Percentiles rank a stretch among this genome's conserved stretches.
These are phyloP conservation scores for Capsella rubella DNA, from an alignment of 441 rosid species.

Conservation along the genomic window DNA sequence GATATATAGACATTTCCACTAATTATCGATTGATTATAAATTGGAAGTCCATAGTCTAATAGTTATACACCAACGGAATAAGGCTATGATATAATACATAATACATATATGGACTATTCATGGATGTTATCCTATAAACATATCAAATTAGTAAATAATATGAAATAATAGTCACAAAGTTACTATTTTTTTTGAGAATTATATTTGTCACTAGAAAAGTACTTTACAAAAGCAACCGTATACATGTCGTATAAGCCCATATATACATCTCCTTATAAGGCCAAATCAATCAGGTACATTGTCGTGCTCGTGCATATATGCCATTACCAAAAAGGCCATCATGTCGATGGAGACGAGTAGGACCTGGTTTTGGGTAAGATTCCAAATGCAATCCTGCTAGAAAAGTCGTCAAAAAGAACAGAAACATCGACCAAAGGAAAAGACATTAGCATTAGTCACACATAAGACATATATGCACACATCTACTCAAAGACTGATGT, in stretches of 20 bases:
- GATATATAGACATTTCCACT: too few relatives aligned
- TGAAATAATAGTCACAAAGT: not conserved
- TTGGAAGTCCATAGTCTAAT: too few relatives aligned
- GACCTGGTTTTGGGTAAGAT: not conserved
- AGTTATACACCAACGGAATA: too few relatives aligned
- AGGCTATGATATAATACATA: too few relatives aligned
- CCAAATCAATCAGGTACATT: slow-evolving; percentile 6
- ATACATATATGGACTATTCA: not conserved
- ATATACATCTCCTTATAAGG: not conserved
- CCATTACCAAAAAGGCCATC: slow-evolving; percentile 12
- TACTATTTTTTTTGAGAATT: not conserved
- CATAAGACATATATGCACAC: slow-evolving; percentile 21
- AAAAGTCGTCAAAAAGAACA: slow-evolving; percentile 29
- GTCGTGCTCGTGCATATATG: slow-evolving; percentile 26
- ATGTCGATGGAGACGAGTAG: slow-evolving; percentile 5
- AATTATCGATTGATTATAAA: too few relatives aligned
- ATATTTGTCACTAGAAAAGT: too few relatives aligned
- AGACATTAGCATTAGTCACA: slow-evolving; percentile 21
- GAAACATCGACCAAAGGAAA: slow-evolving; percentile 22
- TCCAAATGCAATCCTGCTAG: not conserved
- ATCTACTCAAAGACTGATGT: slow-evolving; percentile 11
- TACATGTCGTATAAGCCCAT: not conserved
- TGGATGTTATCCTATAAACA: not conserved
- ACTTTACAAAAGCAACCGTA: too few relatives aligned
- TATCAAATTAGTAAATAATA: not conserved